Base-by-base conservation (phyloP, 495 filamentous ascomycete species). In the Astrothelium macrocarpum region DNA sequence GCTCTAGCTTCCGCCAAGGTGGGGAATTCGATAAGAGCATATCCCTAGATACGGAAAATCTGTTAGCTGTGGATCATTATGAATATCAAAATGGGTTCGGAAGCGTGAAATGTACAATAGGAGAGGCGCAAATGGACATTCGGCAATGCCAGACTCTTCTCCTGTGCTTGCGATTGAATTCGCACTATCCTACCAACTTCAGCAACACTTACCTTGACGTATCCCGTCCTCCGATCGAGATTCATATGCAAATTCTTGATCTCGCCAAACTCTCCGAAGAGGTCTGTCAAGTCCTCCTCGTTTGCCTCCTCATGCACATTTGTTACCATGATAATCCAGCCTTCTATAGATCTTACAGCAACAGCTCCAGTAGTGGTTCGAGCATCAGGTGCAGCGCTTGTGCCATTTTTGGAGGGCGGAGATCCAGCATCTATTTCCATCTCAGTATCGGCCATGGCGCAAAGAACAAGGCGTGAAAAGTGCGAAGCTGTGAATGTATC, bases 251-350 rank as follows among this genome's bases (percentile, higher is more conserved):
- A 77, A 73, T 97, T 97, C 84, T 96, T 95, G 72, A 99, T 96
- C 76, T 96, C 91, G 65, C 95, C 95, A 72, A 86, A 96, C 70
- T 99, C 95, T 60, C 88, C 90, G 76, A 99, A 99, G 68, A 89
- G 81, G 72, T 99, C 95, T 61, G 88, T 91, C 32, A 99, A 76
- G 66, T 96, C 91, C 76, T 99, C 95, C 78, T 99, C 95, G 70
- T 86, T 90, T 20, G 95, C 90, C 77, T 99, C 95, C 73, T 97
- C 95, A 75, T 99, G 94, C 45, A 97, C 90, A 74, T 97, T 97
- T 23, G 92, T 96, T 65, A 87, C 91, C 64, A 97, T 87, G 67
- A 99, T 81, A 76, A 99, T 97, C 95, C 95, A 99, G 67, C 95
- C 95, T 75, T 99, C 95, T 73, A 99, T 97, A 66, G 90, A 95